Percentiles rank a stretch among this genome's conserved stretches.
phyloP scores from a whole-genome alignment of 306 rosid species.

The Inga leiocalycina region DNA sequence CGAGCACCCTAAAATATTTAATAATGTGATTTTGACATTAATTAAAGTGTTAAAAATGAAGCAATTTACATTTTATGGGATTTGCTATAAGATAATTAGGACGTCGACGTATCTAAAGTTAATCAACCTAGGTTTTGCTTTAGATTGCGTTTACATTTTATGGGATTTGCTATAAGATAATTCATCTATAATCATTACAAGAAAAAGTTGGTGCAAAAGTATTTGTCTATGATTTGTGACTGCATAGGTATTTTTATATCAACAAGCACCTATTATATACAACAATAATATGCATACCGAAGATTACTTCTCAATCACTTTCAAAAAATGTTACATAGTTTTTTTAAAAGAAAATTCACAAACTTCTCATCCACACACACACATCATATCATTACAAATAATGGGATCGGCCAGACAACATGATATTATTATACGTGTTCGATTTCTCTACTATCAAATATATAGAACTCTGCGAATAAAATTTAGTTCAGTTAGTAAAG shows the following conservation, averaged over 20 bases:
- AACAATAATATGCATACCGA: not conserved
- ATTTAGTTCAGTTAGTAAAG: too few relatives aligned
- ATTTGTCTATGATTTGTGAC: not conserved
- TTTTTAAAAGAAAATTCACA: not conserved
- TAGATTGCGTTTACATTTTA: not conserved
- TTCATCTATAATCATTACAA: not conserved
- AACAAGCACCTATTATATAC: not conserved
- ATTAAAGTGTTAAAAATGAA: too few relatives aligned
- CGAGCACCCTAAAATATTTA: too few relatives aligned
- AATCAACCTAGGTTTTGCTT: constrained; percentile 4
- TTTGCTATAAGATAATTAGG: constrained; percentile 12
- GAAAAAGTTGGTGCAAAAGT: not conserved
- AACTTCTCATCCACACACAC: not conserved
- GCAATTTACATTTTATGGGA: too few relatives aligned
- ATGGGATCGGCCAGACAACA: too few relatives aligned
- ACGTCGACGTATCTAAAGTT: constrained; percentile 17
- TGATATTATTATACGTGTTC: too few relatives aligned
- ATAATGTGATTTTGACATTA: too few relatives aligned
- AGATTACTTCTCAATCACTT: not conserved
- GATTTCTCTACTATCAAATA: too few relatives aligned
- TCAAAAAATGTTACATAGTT: too few relatives aligned
- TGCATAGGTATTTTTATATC: not conserved
- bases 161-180: not conserved
- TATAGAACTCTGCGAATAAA: too few relatives aligned
- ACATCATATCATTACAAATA: not conserved